A percentile compares a stretch with the other conserved stretches of the same genome.
phyloP scores from a whole-genome alignment of 2,329 filamentous ascomycete species.

The Diaporthe ilicicola region DNA sequence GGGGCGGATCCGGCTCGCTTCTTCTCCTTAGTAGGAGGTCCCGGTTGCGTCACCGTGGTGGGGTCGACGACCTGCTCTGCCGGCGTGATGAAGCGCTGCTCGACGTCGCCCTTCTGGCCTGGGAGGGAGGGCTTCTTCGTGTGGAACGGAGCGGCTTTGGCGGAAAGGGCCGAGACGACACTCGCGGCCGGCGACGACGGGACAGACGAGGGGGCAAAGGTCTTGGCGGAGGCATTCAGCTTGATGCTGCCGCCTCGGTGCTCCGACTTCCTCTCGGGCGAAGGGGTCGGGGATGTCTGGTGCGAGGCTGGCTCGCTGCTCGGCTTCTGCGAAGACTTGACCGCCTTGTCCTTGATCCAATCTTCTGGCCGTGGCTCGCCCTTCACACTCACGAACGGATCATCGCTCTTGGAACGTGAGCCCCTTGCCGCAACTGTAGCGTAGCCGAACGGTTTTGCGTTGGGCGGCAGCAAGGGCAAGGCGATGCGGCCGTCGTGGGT shows the following conservation, averaged over 20 bases:
- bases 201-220: conserved; percentile 31
- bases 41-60: conserved; percentile 18
- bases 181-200: conserved; percentile 3
- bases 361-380: not conserved
- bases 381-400: conserved; percentile 7
- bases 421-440: not conserved
- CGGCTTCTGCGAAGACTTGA: conserved; percentile 18
- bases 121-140: conserved; percentile 25
- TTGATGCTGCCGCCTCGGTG: not conserved
- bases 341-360: conserved; percentile 14
- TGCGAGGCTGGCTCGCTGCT: not conserved
- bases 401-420: conserved; percentile 1
- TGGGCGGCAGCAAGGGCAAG: conserved; percentile 20
- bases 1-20: not conserved
- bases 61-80: conserved; percentile 30
- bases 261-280: conserved; percentile 3
- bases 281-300: conserved; percentile 21
- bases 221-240: conserved; percentile 35
- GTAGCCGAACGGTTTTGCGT: conserved; percentile 15
- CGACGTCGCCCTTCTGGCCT: not conserved
- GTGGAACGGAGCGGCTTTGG: not conserved
- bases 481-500: conserved; percentile 16
- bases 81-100: conserved; percentile 28
- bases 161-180: not conserved
- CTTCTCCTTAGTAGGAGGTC: conserved; percentile 27